Conservation (phyloP, 305 asterid genomes). For the Solanum hybrid region DNA sequence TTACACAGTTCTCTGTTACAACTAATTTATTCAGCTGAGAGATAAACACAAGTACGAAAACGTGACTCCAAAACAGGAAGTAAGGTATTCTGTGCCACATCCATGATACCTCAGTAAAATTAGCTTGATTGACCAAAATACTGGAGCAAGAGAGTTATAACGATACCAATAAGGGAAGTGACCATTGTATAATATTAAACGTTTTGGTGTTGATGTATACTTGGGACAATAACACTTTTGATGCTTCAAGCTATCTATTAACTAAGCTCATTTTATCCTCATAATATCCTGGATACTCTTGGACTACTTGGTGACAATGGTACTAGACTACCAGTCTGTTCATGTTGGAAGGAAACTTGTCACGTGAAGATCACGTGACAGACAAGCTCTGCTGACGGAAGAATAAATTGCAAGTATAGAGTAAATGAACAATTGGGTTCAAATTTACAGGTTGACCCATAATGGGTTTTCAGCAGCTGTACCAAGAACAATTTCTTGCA, state of each 20-base stretch:
- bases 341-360: background rate
- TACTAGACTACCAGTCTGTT: background rate
- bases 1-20: background rate
- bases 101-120: background rate
- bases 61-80: background rate
- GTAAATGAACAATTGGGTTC: background rate
- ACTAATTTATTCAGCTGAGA: background rate
- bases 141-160: background rate
- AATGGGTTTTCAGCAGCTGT: background rate
- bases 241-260: background rate
- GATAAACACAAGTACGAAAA: background rate
- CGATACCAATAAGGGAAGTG: background rate
- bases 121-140: background rate
- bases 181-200: background rate
- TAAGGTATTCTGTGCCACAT: background rate
- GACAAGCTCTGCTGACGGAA: background rate
- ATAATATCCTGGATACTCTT: background rate
- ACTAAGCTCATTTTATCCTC: background rate
- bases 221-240: background rate
- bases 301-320: background rate
- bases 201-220: background rate
- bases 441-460: background rate
- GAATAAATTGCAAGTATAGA: background rate
- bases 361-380: background rate
- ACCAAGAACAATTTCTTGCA: background rate